Evolutionary conservation across 495 filamentous ascomycete species (phyloP), one percentile per base, ranked within the genome.

Genomic region (Penicillium crystallinum): DNA sequence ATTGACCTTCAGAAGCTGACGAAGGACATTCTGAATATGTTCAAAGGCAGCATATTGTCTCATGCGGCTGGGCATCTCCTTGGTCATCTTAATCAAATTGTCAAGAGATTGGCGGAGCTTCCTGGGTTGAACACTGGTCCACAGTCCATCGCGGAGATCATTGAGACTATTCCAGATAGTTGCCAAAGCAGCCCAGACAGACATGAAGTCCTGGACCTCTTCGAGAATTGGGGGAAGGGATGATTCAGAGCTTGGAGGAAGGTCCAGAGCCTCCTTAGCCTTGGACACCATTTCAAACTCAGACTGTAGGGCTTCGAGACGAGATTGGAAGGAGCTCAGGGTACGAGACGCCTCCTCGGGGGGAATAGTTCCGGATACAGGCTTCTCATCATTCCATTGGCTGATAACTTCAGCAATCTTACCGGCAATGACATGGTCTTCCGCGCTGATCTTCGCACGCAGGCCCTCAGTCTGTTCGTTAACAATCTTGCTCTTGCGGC

Each of bases 31-130:
- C 61, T 99, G 93, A 29, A 97, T 88, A 60, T 99, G 91, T 68
- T 97, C 93, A 66, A 99, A 99, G 11, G 93, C 95, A 55, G 93
- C 93, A 68, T 99, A 99, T 61, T 99, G 93, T 41, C 93, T 84
- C 95, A 97, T 99, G 38, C 93, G 84, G 68, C 89, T 95, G 0
- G 93, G 93, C 93, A 99, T 99, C 53, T 97, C 91, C 74, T 96
- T 99, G 40, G 91, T 96, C 86, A 96, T 93, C 72, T 95, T 96
- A 64, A 97, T 88, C 25, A 97, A 78, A 31, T 84, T 82, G 62
- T 99, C 93, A 42, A 99, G 82, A 14, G 89, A 85, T 51, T 88
- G 81, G 25, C 95, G 81, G 53, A 97, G 81, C 70, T 97, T 97
- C 38, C 93, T 79, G 2, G 93, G 90, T 60, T 96, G 88, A 2